A percentile compares a stretch with the other conserved stretches of the same genome.
Conservation (phyloP, 73 alveolate species). For the Paramecium pentaurelia region DNA sequence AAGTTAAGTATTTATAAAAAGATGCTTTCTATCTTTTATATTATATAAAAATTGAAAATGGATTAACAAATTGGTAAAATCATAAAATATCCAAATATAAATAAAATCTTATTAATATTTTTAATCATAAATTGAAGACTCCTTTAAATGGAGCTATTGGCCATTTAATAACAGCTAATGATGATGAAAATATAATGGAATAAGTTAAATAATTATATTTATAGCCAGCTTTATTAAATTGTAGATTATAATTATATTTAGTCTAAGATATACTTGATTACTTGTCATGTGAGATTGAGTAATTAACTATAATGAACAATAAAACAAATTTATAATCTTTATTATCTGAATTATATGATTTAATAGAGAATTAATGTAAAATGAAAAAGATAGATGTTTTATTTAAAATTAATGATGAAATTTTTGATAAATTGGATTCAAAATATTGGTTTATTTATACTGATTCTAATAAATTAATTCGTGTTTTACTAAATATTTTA, state of each 20-base stretch:
- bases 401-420: background rate
- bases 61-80: background rate
- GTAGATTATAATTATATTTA: background rate
- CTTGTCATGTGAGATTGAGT: background rate
- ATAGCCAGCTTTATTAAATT: background rate
- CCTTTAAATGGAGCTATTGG: conserved; percentile 19
- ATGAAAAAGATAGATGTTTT: background rate
- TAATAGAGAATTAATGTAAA: background rate
- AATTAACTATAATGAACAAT: background rate
- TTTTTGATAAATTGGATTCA: background rate
- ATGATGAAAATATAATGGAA: background rate
- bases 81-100: background rate
- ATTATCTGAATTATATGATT: background rate
- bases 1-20: background rate
- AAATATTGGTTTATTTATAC: background rate
- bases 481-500: background rate
- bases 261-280: background rate
- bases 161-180: background rate
- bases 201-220: background rate
- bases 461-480: background rate
- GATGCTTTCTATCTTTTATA: background rate
- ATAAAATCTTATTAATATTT: background rate
- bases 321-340: background rate
- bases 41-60: background rate
- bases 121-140: conserved; percentile 19